These are phyloP conservation scores for Blattamonas nauphoetae DNA, from an alignment of 78 protist genomes.

Conservation along the genomic window DNA sequence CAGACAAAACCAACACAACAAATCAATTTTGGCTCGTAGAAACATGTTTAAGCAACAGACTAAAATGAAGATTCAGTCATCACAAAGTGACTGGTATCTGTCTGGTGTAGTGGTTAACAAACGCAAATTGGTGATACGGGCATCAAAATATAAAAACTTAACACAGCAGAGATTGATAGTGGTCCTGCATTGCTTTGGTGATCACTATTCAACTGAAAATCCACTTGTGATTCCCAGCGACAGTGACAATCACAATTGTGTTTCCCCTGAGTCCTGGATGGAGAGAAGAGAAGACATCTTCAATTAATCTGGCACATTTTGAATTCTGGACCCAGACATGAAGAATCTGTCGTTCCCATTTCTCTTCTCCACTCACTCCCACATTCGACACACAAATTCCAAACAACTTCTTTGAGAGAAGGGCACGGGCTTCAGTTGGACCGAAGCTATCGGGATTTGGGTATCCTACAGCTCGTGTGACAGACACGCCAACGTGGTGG, in stretches of 20 bases:
- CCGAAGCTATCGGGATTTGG: not conserved
- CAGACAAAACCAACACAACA: too few species aligned
- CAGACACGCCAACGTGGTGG: not conserved
- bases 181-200: too few species aligned
- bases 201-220: too few species aligned
- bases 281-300: not conserved
- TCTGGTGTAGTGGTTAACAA: too few species aligned
- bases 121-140: too few species aligned
- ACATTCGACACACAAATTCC: not conserved
- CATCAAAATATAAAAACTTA: too few species aligned
- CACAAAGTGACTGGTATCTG: too few species aligned
- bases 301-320: not conserved
- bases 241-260: conserved; percentile 2
- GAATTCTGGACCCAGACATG: conserved; percentile 8
- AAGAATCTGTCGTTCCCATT: not conserved
- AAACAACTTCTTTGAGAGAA: not conserved
- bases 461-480: not conserved
- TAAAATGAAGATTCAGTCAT: too few species aligned
- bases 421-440: not conserved
- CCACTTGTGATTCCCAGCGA: conserved; percentile 14
- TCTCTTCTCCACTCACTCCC: not conserved
- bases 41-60: too few species aligned
- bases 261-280: not conserved
- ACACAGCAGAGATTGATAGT: too few species aligned
- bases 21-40: too few species aligned